Evolutionary conservation across 1,139 yeast genomes (phyloP).

Genomic region (Blastobotrys arbuscula): DNA sequence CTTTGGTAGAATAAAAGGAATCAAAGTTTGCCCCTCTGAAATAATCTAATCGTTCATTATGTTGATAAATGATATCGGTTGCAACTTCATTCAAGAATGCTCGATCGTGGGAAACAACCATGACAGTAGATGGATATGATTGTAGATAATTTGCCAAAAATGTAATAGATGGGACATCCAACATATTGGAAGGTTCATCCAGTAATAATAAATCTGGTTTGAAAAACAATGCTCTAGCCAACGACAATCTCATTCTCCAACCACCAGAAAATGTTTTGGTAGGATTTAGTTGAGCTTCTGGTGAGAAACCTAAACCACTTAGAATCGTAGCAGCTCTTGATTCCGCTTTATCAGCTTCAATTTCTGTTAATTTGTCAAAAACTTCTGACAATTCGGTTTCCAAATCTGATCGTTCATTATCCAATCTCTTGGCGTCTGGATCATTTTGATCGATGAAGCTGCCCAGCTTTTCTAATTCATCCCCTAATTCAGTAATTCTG

Average conservation of each 20-base stretch:
- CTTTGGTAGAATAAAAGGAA: slow-evolving; percentile 86
- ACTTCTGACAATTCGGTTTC: slow-evolving; percentile 73
- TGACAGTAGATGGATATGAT: slow-evolving; percentile 82
- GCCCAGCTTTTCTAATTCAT: slow-evolving; percentile 54
- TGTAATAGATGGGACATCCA: slow-evolving; percentile 98
- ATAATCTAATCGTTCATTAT: slow-evolving; percentile 92
- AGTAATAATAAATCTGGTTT: slow-evolving; percentile 86
- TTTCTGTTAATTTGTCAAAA: slow-evolving; percentile 74
- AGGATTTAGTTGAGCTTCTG: slow-evolving; percentile 73
- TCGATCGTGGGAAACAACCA: slow-evolving; percentile 96
- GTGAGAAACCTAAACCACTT: slow-evolving; percentile 87
- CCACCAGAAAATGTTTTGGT: slow-evolving; percentile 97
- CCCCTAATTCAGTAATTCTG: slow-evolving; percentile 69
- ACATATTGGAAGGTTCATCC: slow-evolving; percentile 99
- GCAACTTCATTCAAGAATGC: slow-evolving; percentile 97
- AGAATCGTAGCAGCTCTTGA: slow-evolving; percentile 95
- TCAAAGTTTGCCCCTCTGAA: slow-evolving; percentile 94
- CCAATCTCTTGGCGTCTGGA: slow-evolving; percentile 73
- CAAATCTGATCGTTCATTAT: slow-evolving; percentile 83
- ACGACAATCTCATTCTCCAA: slow-evolving; percentile 99
- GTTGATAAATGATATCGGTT: slow-evolving; percentile 95
- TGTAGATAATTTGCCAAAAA: slow-evolving; percentile 85
- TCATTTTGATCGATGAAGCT: slow-evolving; percentile 53
- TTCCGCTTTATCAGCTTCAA: slow-evolving; percentile 97
- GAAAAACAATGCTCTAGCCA: slow-evolving; percentile 96